Evolutionary conservation across 179 eudicot species (phyloP).

Genomic region (Carnegiea gigantea): DNA sequence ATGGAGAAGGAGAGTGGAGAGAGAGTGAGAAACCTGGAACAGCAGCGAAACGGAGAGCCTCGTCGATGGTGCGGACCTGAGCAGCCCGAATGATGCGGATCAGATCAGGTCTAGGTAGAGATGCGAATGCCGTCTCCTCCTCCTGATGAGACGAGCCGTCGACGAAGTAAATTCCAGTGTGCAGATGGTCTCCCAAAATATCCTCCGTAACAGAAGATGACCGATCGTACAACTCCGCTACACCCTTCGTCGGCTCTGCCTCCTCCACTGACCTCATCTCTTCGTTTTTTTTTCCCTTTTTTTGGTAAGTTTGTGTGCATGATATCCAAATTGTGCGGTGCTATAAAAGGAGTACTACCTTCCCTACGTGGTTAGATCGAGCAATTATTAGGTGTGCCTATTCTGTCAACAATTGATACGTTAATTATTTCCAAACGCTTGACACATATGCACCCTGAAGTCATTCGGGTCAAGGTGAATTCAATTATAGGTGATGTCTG

Average conservation of each 20-base stretch:
- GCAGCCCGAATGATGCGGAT: conserved; percentile 53
- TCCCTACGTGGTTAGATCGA: no score
- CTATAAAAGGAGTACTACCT: no score
- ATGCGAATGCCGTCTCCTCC: conserved; percentile 33
- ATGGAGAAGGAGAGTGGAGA: no score
- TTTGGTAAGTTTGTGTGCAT: no score
- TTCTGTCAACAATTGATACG: no score
- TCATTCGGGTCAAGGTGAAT: no score
- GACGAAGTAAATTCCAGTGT: conserved; percentile 56
- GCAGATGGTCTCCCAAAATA: conserved; percentile 91
- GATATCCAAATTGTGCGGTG: no score
- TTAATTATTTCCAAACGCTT: no score
- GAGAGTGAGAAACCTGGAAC: conserved; percentile 37
- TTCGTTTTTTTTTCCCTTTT: no score
- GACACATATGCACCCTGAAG: no score
- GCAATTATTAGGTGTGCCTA: no score
- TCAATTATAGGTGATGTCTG: no score
- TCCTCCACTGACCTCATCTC: conserved; percentile 16
- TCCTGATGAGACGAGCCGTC: conserved; percentile 25
- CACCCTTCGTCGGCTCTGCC: conserved; percentile 44
- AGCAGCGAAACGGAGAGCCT: conserved; percentile 56
- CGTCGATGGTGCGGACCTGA: conserved; percentile 26
- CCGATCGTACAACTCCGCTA: conserved; percentile 71
- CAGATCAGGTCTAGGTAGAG: conserved; percentile 60
- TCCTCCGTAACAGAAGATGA: conserved; percentile 74